A percentile compares a stretch with the other conserved stretches of the same genome.
Conservation (phyloP, 257 asterid species). For the Solanum piurae region DNA sequence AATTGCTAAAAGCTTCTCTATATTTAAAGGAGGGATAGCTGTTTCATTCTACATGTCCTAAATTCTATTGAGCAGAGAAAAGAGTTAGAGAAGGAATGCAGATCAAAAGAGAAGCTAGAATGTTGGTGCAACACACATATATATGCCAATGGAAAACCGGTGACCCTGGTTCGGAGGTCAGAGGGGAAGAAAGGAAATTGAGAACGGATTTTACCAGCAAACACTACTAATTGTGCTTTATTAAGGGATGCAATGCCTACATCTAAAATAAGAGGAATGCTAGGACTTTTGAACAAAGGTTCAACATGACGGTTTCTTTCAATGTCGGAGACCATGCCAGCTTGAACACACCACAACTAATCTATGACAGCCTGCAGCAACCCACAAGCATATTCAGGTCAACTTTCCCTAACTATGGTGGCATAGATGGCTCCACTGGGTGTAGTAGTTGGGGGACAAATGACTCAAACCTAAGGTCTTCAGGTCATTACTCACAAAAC, state of each 20-base stretch:
- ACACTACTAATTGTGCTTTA: neutral
- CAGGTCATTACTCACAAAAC: neutral
- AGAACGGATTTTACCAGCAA: neutral
- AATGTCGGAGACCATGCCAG: neutral
- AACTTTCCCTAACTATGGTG: neutral
- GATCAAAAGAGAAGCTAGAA: neutral
- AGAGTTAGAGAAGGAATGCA: neutral
- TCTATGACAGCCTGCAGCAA: neutral
- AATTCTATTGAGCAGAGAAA: neutral
- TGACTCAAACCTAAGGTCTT: neutral
- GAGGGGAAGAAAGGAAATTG: neutral
- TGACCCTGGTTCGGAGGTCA: neutral
- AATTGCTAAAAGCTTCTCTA: neutral
- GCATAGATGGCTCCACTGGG: neutral
- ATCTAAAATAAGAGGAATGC: neutral
- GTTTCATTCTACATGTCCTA: neutral
- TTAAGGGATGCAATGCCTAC: neutral
- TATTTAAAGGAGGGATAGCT: neutral
- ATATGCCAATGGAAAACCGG: neutral
- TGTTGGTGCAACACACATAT: neutral
- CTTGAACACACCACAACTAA: neutral
- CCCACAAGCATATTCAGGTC: neutral
- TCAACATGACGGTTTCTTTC: neutral
- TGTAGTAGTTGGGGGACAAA: neutral
- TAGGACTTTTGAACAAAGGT: neutral